Evolutionary conservation across 352 stramenopile species (phyloP).

Genomic region (Bremia lactucae): DNA sequence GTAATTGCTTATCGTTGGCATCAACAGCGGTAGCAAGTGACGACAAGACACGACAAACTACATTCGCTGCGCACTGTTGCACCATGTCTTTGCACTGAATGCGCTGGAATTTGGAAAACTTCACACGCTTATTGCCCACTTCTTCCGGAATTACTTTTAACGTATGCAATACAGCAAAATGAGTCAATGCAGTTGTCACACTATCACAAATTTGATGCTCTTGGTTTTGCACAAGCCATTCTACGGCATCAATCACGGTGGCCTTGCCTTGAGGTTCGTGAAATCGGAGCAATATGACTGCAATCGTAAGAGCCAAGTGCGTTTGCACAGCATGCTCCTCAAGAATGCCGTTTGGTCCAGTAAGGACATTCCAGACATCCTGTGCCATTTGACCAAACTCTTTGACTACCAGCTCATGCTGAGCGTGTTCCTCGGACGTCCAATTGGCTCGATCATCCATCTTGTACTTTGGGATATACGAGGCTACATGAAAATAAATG

Average conservation of each 20-base stretch:
- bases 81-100: conserved; percentile 56
- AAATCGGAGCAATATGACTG: conserved; percentile 66
- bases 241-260: conserved; percentile 47
- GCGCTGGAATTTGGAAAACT: conserved; percentile 60
- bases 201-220: conserved; percentile 30
- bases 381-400: conserved; percentile 57
- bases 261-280: conserved; percentile 44
- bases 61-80: conserved; percentile 45
- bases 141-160: conserved; percentile 73
- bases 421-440: conserved; percentile 35
- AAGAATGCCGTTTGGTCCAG: conserved; percentile 31
- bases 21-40: conserved; percentile 49
- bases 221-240: conserved; percentile 74
- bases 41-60: conserved; percentile 48
- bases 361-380: conserved; percentile 70
- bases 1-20: conserved; percentile 31
- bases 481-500: conserved; percentile 55
- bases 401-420: conserved; percentile 45
- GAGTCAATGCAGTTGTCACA: conserved; percentile 37
- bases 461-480: conserved; percentile 64
- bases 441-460: conserved; percentile 43
- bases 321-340: conserved; percentile 62
- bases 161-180: conserved; percentile 64
- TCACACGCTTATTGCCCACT: conserved; percentile 69
- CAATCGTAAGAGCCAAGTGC: conserved; percentile 62